Percentiles rank a stretch among this genome's conserved stretches.
Evolutionary conservation across 805 yeast species (phyloP).

Genomic region (Wickerhamiella azyma): DNA sequence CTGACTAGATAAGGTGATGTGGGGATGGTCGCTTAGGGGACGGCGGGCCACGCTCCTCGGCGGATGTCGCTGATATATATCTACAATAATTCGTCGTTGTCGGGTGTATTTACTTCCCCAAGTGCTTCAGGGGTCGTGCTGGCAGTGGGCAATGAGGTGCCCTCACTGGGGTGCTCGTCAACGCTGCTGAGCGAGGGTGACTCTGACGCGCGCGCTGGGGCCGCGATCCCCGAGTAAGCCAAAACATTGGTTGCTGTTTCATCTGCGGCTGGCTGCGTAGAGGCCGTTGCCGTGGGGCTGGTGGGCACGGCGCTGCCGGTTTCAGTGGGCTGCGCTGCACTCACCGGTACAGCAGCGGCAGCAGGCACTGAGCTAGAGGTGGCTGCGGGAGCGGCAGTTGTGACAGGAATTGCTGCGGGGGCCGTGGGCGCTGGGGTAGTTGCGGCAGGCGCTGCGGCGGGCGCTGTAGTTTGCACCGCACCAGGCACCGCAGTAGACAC

Average conservation of each 20-base stretch:
- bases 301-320: background rate
- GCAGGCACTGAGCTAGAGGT: background rate
- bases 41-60: too few relatives aligned
- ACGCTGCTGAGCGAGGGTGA: background rate
- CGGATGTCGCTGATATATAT: too few relatives aligned
- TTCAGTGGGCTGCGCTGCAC: background rate
- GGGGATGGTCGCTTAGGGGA: too few relatives aligned
- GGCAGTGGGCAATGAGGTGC: background rate
- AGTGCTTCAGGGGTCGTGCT: background rate
- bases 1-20: background rate
- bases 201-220: background rate
- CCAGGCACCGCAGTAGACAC: background rate
- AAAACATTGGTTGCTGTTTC: background rate
- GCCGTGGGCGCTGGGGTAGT: background rate
- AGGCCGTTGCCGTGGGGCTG: background rate
- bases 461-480: background rate
- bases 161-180: background rate
- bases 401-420: background rate
- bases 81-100: constrained; percentile 3
- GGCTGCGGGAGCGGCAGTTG: background rate
- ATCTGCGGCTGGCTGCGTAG: background rate
- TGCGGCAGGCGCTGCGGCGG: background rate
- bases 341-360: too few relatives aligned
- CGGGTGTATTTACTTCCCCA: background rate
- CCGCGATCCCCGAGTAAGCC: background rate